phyloP scores from a whole-genome alignment of 805 yeast species.

The Nakazawaea molendinolei region DNA sequence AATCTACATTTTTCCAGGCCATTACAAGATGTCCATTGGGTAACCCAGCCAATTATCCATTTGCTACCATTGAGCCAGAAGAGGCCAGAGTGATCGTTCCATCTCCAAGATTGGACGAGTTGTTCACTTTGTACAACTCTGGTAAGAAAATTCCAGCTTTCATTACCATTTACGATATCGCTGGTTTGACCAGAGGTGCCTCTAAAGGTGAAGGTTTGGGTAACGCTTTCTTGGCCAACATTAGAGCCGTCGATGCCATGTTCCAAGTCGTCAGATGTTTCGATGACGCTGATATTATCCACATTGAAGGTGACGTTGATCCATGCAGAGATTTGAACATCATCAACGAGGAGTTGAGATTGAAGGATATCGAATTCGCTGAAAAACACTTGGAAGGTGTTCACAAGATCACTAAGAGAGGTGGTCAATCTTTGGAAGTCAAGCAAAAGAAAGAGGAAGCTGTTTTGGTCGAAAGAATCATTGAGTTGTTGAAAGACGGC shows the following conservation, averaged over 20 bases:
- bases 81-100: constrained; percentile 53
- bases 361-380: constrained; percentile 67
- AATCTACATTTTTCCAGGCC: constrained; percentile 53
- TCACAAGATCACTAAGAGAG: constrained; percentile 52
- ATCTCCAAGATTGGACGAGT: constrained; percentile 40
- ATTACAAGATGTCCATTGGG: constrained; percentile 57
- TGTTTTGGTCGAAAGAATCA: constrained; percentile 44
- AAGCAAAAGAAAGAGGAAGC: constrained; percentile 60
- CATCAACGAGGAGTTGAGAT: constrained; percentile 56
- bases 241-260: constrained; percentile 65
- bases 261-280: constrained; percentile 66
- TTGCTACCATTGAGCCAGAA: constrained; percentile 72
- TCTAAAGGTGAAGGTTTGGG: constrained; percentile 65
- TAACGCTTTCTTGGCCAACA: constrained; percentile 64
- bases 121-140: constrained; percentile 42
- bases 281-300: constrained; percentile 58
- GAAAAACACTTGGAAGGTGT: constrained; percentile 59
- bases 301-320: constrained; percentile 57
- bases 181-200: constrained; percentile 63
- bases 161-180: constrained; percentile 59
- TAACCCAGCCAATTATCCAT: constrained; percentile 65
- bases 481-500: constrained; percentile 62
- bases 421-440: constrained; percentile 60
- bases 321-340: constrained; percentile 59
- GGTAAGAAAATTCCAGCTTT: constrained; percentile 45